phyloP scores from a whole-genome alignment of 495 filamentous ascomycete genomes.

The Penicillium paxilli region DNA sequence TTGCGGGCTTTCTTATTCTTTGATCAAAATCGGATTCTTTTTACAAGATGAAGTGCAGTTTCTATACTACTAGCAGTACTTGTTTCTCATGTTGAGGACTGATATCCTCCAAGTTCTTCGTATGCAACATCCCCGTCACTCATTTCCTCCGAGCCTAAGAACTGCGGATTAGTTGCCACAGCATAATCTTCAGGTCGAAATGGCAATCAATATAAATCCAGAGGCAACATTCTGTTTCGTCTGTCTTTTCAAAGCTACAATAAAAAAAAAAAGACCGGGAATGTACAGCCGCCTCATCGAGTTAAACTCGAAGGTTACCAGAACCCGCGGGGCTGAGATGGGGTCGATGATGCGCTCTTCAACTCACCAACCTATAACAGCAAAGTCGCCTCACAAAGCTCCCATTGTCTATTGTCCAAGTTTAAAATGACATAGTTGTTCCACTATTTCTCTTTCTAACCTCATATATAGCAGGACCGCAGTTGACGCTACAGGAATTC shows the following conservation, averaged over 20 bases:
- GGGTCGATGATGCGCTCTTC: slow-evolving; percentile 17
- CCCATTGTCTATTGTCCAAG: not conserved
- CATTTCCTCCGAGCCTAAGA: too few species aligned
- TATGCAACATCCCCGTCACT: too few species aligned
- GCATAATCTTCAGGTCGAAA: too few species aligned
- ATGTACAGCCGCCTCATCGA: too few species aligned
- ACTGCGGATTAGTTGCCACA: too few species aligned
- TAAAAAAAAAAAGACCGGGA: too few species aligned
- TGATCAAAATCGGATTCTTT: slow-evolving; percentile 7
- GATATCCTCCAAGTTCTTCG: too few species aligned
- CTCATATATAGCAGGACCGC: not conserved
- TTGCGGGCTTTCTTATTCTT: slow-evolving; percentile 25
- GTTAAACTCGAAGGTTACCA: too few species aligned
- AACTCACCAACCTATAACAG: slow-evolving; percentile 4
- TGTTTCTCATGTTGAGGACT: not conserved
- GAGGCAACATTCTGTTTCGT: too few species aligned
- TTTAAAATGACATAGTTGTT: not conserved
- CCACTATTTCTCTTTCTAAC: not conserved
- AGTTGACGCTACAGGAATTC: not conserved
- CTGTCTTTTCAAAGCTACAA: too few species aligned
- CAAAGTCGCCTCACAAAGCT: slow-evolving; percentile 5
- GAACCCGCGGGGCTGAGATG: not conserved
- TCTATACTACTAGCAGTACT: not conserved
- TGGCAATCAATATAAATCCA: too few species aligned
- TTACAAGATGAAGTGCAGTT: not conserved